Base-by-base conservation (phyloP, 208 protist species). In the Wallacemonas sp. region DNA sequence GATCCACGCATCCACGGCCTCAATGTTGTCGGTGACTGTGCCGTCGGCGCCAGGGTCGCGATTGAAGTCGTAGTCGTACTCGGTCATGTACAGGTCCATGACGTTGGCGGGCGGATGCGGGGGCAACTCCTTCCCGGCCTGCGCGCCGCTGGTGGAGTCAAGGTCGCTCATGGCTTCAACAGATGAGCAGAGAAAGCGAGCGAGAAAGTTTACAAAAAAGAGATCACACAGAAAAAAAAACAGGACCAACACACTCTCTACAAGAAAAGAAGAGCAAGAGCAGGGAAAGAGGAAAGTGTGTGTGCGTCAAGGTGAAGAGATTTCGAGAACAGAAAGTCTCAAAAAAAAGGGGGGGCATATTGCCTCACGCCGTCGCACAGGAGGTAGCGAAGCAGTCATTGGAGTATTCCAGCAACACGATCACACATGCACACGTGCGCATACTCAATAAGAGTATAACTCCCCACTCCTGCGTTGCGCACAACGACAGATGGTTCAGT, bases 61-160 rank as follows among this genome's bases (percentile, higher is more conserved):
- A 61, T 91, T 91, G 80, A 93, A 95, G 75, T 93, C 86, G 75
- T 95, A 93, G 73, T 95, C 89, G 64, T 95, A 92, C 20, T 81
- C 82, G 8, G 89, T 92, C 84, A 95, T 91, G 81, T 77, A 93
- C 14, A 79, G 61, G 45, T 88, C 74, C 28, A 90, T 57, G 82
- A 93, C 92, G 72, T 92, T 82, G n/a, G 86, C 77, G 20, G 81
- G 61, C 3, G 65, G 77, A 57, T 92, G 89, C 7, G 81, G 84
- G 7, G 82, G 72, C 41, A 92, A 52, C 48, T 62, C 65, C 38
- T 31, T 42, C 7, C 14, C 52, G 12, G 52, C 39, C 52, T 32
- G 16, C 48, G 48, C 0, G 20, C 16, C 26, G 48, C 7, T 4
- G 7, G 48, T 33, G 3, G 48, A 55, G 3, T 22, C 48, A 5